Base-by-base conservation (phyloP, 2,329 filamentous ascomycete genomes). In the Phaeosphaeria sp. region DNA sequence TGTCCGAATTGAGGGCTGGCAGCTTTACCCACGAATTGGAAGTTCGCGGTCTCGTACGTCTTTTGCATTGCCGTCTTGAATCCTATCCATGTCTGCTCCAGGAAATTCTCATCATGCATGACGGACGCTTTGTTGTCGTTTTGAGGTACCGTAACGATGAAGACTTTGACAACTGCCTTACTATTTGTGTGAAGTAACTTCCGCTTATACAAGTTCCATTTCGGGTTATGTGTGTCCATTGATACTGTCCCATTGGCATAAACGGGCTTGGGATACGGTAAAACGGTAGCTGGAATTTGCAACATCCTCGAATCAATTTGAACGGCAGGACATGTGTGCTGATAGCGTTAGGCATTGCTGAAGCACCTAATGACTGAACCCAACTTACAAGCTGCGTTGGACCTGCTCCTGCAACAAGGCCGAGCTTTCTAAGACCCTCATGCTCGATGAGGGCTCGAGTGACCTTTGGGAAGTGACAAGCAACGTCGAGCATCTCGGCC, bases 341-440 rank as follows among this genome's bases (percentile, higher is more conserved):
- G 20, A 18, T 27, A 33, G 15, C 4, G 18, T 52, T 41, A 49
- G 54, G 23, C 15, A 17, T 42, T 22, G 21, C 15, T 42, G 18
- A 23, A 23, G n/a, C 36, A n/a, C 7, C 15, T 10, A 20, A 44
- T n/a, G 13, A 17, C 22, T 52, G 42, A 36, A 23, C 23, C 15
- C 25, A 20, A 41, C 58, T 50, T 39, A 55, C 46, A 9, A 58
- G 39, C n/a, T 25, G 25, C 33, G 22, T 49, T 13, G 39, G 46
- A 11, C 27, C 48, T 17, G 20, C 17, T 15, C 18, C 25, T 17
- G 43, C 21, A 10, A 23, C 17, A 23, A 65, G 36, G 5, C 60
- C 63, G n/a, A 69, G 52, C 15, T 46, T 58, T 13, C 20, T 7
- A 11, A 71, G 58, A 10, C 68, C 65, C 27, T 70, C 66, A 9